A percentile compares a stretch with the other conserved stretches of the same genome.
Evolutionary conservation across 176 grass and related monocot species (phyloP).

Genomic region (Pharus latifolius): DNA sequence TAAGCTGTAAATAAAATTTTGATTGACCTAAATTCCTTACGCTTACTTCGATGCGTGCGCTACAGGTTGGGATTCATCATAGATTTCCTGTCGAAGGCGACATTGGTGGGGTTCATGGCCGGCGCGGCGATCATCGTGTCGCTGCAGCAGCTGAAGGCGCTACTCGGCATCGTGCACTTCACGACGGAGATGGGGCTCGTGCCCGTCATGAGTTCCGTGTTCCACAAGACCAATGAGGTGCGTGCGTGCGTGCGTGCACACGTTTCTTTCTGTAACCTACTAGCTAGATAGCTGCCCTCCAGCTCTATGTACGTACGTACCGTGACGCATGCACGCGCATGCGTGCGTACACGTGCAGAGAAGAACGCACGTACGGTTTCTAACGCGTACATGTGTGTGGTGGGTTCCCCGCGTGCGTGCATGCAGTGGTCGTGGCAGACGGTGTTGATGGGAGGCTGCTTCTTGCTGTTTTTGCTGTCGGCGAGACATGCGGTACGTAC

Average conservation of each 20-base stretch:
- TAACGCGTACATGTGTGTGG: neutral
- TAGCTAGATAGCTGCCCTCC: too few relatives aligned
- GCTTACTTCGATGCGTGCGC: neutral
- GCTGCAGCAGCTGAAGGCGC: slow-evolving; percentile 87
- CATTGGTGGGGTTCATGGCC: slow-evolving; percentile 95
- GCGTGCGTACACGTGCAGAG: neutral
- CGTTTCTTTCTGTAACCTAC: too few relatives aligned
- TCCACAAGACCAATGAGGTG: slow-evolving; percentile 65
- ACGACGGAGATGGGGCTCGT: slow-evolving; percentile 79
- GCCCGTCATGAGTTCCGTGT: slow-evolving; percentile 79
- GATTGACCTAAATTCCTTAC: too few relatives aligned
- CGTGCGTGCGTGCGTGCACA: too few relatives aligned
- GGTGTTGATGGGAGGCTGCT: slow-evolving; percentile 65
- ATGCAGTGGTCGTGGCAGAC: slow-evolving; percentile 98
- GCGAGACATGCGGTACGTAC: slow-evolving; percentile 67
- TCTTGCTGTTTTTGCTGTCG: slow-evolving; percentile 51
- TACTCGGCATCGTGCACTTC: slow-evolving; percentile 89
- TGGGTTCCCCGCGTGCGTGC: neutral
- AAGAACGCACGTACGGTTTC: neutral
- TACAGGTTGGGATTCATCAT: slow-evolving; percentile 79
- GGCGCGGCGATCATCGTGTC: slow-evolving; percentile 87
- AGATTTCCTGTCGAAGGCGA: slow-evolving; percentile 91
- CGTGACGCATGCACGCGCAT: too few relatives aligned
- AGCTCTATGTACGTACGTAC: too few relatives aligned
- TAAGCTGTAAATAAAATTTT: too few relatives aligned